Evolutionary conservation across 2,329 filamentous ascomycete species (phyloP), one percentile per base, ranked within the genome.

Genomic region (Xylaria sp.): DNA sequence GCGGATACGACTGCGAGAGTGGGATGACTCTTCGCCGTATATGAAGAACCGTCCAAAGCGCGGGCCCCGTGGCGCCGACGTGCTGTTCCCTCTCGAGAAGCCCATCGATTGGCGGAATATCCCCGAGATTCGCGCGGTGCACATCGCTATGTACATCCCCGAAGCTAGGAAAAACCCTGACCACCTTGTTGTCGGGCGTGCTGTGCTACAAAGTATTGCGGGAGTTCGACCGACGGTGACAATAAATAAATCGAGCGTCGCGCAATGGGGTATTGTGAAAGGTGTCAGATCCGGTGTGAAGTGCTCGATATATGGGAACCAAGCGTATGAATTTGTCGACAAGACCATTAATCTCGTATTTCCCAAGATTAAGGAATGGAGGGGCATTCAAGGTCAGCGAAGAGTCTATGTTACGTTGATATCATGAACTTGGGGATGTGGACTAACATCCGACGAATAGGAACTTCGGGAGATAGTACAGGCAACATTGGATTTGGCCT

Each of bases 301-400:
- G 78, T 90, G 89, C 59, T 91, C 92, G 31, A 83, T 99, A 71
- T 85, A 86, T 65, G 94, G 93, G 37, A 91, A 96, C 79, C 88
- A 91, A 68, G 96, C 97, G 76, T 92, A 93, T 72, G 91, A 98
- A 80, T 98, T 99, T 80, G 79, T 99, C 54, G 92, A 95, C 77
- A 97, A 97, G 84, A 85, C 94, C 74, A 86, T 98, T 65, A 94
- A 97, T 79, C 85, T 98, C 9, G 94, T 99, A 6, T 87, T 98
- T 79, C 96, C 96, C 48, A 92, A 91, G 78, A 97, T 99, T 82
- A 99, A 98, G 86, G 96, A 99, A 75, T 99, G 94, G 92, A 89
- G 88, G 65, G 96, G 96, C 23, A 77, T 89, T 65, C 78, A 82
- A 73, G 85, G 81, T 68, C 80, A 77, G 76, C 59, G 64, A 71